Evolutionary conservation across 1,284 basidiomycete genomes (phyloP).

Genomic region (Ustilago sp.): DNA sequence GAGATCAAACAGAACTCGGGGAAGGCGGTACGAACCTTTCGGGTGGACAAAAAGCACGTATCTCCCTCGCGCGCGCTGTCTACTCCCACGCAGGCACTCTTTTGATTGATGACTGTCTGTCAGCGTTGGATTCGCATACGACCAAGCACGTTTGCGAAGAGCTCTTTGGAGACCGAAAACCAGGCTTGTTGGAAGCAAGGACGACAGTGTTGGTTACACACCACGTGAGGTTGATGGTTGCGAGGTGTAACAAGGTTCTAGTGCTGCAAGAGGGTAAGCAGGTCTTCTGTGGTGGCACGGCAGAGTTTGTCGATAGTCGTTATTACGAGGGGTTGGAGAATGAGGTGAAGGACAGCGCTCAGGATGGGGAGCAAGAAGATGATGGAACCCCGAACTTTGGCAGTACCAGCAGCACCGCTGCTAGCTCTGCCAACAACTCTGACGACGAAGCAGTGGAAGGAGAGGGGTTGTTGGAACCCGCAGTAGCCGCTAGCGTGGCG

Average conservation of each 20-base stretch:
- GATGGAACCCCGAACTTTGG: constrained; percentile 29
- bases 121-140: constrained; percentile 71
- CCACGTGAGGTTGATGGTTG: constrained; percentile 72
- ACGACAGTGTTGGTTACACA: constrained; percentile 68
- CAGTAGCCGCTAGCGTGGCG: constrained; percentile 1
- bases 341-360: constrained; percentile 63
- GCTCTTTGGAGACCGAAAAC: constrained; percentile 59
- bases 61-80: constrained; percentile 79
- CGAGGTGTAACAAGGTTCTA: constrained; percentile 75
- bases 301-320: constrained; percentile 74
- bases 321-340: constrained; percentile 73
- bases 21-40: constrained; percentile 73
- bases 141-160: constrained; percentile 64
- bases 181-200: constrained; percentile 38
- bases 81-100: constrained; percentile 78
- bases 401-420: constrained; percentile 20
- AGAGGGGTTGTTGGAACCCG: constrained; percentile 5
- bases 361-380: constrained; percentile 37
- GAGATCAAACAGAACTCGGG: constrained; percentile 76
- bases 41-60: constrained; percentile 76
- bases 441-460: constrained; percentile 45
- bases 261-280: constrained; percentile 79
- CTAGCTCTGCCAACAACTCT: constrained; percentile 27
- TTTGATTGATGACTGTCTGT: constrained; percentile 80
- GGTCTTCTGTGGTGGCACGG: constrained; percentile 76